These are phyloP conservation scores for Colletotrichum sp. DNA, from an alignment of 2,329 filamentous ascomycete species.

Conservation along the genomic window DNA sequence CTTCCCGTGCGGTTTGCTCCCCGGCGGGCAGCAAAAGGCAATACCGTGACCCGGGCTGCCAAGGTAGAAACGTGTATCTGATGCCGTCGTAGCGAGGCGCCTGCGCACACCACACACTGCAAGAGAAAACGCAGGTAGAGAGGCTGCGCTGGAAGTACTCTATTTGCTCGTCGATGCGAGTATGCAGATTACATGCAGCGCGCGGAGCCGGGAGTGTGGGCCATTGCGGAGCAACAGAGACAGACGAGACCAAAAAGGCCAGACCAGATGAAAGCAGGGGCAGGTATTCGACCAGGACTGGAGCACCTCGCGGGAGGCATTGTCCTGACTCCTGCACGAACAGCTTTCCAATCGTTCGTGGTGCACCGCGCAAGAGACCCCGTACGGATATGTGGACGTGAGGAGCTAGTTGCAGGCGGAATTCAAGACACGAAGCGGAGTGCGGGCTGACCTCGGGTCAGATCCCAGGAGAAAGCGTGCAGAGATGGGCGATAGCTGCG, in stretches of 20 bases:
- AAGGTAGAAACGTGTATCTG: neutral
- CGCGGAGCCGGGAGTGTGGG: slow-evolving; percentile 16
- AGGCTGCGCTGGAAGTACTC: neutral
- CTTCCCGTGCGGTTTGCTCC: neutral
- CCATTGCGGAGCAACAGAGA: slow-evolving; percentile 8
- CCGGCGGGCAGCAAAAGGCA: neutral
- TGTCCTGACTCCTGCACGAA: neutral
- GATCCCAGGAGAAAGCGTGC: neutral
- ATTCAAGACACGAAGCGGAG: slow-evolving; percentile 16
- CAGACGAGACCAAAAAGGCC: neutral
- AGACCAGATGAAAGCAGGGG: slow-evolving; percentile 6
- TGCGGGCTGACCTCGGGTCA: neutral
- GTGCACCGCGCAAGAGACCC: neutral
- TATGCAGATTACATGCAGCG: slow-evolving; percentile 10
- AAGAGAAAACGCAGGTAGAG: neutral
- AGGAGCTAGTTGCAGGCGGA: neutral
- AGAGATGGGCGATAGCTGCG: neutral
- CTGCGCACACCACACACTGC: neutral
- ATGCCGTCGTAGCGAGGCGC: neutral
- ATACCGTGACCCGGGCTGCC: neutral
- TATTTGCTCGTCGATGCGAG: slow-evolving; percentile 1
- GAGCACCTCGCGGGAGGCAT: neutral
- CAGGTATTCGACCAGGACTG: neutral
- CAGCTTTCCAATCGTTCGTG: neutral
- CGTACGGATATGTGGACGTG: neutral